These are phyloP conservation scores for Trametes cinnabarina DNA, from an alignment of 768 basidiomycete species.

Conservation along the genomic window DNA sequence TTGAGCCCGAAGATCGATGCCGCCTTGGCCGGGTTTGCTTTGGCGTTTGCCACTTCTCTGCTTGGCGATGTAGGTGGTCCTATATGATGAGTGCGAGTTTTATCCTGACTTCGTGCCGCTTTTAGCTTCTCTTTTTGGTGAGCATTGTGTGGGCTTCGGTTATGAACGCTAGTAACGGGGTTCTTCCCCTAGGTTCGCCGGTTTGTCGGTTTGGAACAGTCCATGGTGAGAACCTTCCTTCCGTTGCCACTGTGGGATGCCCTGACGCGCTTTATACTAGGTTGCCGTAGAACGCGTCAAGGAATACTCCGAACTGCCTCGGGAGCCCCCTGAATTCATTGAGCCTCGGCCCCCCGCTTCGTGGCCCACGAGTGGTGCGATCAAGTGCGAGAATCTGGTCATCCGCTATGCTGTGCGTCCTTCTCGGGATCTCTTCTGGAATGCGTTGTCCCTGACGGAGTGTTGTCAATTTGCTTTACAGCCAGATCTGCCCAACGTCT, in stretches of 20 bases:
- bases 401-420: slow-evolving; percentile 72
- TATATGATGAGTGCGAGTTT: neutral
- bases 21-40: slow-evolving; percentile 79
- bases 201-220: slow-evolving; percentile 87
- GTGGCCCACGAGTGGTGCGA: slow-evolving; percentile 74
- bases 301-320: slow-evolving; percentile 78
- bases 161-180: slow-evolving; percentile 4
- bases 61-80: slow-evolving; percentile 55
- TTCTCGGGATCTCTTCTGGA: slow-evolving; percentile 11
- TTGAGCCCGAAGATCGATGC: slow-evolving; percentile 72
- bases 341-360: slow-evolving; percentile 78
- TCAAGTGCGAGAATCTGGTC: slow-evolving; percentile 71
- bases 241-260: neutral
- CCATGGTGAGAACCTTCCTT: slow-evolving; percentile 60
- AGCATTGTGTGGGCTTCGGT: slow-evolving; percentile 13
- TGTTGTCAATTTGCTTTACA: slow-evolving; percentile 27
- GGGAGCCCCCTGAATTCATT: slow-evolving; percentile 79
- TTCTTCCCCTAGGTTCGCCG: slow-evolving; percentile 51
- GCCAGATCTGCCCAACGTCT: slow-evolving; percentile 84
- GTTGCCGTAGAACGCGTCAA: slow-evolving; percentile 87
- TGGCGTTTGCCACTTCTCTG: slow-evolving; percentile 80
- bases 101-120: slow-evolving; percentile 20
- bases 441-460: slow-evolving; percentile 4
- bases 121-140: slow-evolving; percentile 60
- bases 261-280: slow-evolving; percentile 34